These are phyloP conservation scores for Talaromyces borbonicus DNA, from an alignment of 495 filamentous ascomycete species.

Conservation along the genomic window DNA sequence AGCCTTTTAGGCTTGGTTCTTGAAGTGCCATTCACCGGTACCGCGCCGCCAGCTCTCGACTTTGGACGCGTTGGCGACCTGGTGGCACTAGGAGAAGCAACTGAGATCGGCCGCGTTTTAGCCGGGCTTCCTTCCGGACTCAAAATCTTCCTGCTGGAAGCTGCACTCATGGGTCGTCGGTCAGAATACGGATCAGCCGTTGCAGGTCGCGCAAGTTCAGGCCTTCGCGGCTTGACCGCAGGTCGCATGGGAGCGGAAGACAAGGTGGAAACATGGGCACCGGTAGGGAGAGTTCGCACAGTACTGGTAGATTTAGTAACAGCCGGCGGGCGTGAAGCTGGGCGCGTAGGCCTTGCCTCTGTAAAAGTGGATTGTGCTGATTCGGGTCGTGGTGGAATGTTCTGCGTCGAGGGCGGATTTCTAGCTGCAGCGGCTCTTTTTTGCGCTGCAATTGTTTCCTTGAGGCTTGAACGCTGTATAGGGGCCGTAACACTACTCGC, in stretches of 20 bases:
- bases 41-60: slow-evolving; percentile 22
- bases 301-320: slow-evolving; percentile 13
- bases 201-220: slow-evolving; percentile 43
- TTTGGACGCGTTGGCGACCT: slow-evolving; percentile 24
- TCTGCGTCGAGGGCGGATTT: slow-evolving; percentile 24
- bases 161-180: slow-evolving; percentile 22
- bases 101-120: slow-evolving; percentile 21
- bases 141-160: slow-evolving; percentile 21
- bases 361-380: slow-evolving; percentile 54
- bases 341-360: slow-evolving; percentile 30
- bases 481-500: slow-evolving; percentile 43
- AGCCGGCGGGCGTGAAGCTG: slow-evolving; percentile 23
- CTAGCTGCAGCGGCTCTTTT: slow-evolving; percentile 56
- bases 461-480: slow-evolving; percentile 46
- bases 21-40: slow-evolving; percentile 15
- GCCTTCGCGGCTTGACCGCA: slow-evolving; percentile 31
- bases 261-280: slow-evolving; percentile 32
- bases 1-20: slow-evolving; percentile 29
- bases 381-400: slow-evolving; percentile 56
- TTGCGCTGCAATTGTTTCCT: slow-evolving; percentile 73
- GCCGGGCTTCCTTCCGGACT: slow-evolving; percentile 34
- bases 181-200: slow-evolving; percentile 50
- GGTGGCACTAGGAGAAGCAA: slow-evolving; percentile 20
- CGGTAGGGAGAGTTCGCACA: slow-evolving; percentile 23
- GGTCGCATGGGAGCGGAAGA: slow-evolving; percentile 52